phyloP scores from a whole-genome alignment of 2,329 filamentous ascomycete species.

The Colletotrichum cordylinicola region DNA sequence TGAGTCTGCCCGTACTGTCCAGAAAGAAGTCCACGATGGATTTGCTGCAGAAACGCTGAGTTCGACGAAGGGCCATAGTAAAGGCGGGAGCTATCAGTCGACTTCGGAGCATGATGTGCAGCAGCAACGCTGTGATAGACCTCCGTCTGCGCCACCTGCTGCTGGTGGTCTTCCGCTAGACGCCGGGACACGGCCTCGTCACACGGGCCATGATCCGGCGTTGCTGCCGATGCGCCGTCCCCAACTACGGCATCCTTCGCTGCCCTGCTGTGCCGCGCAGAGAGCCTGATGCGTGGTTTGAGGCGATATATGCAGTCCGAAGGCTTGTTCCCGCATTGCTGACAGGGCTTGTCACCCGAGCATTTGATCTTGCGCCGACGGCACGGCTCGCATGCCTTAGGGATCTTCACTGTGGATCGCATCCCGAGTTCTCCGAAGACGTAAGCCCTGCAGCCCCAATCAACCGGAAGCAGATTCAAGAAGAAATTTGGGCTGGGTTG shows the following conservation, averaged over 20 bases:
- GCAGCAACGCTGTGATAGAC: constrained; percentile 28
- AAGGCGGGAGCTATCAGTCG: constrained; percentile 29
- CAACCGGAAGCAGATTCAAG: not conserved
- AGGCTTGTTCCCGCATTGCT: constrained; percentile 19
- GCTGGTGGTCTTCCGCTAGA: constrained; percentile 18
- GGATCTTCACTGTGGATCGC: constrained; percentile 21
- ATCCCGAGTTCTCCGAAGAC: not conserved
- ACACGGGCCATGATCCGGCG: not conserved
- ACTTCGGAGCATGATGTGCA: constrained; percentile 23
- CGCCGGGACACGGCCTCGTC: not conserved
- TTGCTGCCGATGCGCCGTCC: not conserved
- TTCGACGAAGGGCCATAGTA: constrained; percentile 33
- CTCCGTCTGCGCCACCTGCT: constrained; percentile 38
- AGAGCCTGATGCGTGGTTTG: constrained; percentile 17
- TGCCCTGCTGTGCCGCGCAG: constrained; percentile 38
- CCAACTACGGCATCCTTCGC: constrained; percentile 34
- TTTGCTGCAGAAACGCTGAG: constrained; percentile 34
- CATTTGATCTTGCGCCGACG: constrained; percentile 25
- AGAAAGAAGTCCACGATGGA: constrained; percentile 31
- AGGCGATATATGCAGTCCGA: constrained; percentile 23
- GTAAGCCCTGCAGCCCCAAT: not conserved
- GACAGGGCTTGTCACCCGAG: constrained; percentile 23
- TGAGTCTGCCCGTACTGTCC: constrained; percentile 15
- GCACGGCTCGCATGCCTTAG: constrained; percentile 27
- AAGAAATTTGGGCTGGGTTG: not conserved